A percentile compares a stretch with the other conserved stretches of the same genome.
Conservation (phyloP, 495 filamentous ascomycete species). For the Recurvomyces mirabilis region DNA sequence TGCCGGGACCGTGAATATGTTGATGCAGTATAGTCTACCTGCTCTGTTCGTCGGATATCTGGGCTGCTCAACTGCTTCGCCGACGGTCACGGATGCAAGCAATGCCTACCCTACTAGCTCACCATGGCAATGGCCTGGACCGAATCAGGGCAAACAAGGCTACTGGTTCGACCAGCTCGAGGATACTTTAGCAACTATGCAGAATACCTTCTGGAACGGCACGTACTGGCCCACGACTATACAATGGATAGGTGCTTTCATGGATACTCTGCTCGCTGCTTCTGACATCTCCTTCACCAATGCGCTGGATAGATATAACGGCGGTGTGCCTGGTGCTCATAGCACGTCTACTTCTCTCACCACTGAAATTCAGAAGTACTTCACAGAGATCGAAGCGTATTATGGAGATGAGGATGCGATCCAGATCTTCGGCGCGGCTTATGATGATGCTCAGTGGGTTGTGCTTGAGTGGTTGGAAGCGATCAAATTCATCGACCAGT, state of each 20-base stretch:
- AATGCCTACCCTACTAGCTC: too few species aligned
- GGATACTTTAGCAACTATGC: constrained; percentile 7
- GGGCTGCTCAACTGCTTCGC: too few species aligned
- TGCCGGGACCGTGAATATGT: neutral
- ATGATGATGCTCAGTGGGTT: constrained; percentile 96
- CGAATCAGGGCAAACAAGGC: neutral
- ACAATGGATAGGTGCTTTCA: constrained; percentile 12
- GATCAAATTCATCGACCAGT: constrained; percentile 22
- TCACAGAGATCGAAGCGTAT: constrained; percentile 3
- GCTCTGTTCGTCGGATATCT: too few species aligned
- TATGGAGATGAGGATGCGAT: constrained; percentile 7
- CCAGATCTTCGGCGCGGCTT: constrained; percentile 39
- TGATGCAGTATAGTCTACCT: neutral
- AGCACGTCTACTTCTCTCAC: neutral
- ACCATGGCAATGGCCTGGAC: constrained; percentile 1
- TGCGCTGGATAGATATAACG: neutral
- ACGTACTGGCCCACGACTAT: constrained; percentile 11
- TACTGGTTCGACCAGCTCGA: constrained; percentile 11
- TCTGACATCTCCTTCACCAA: constrained; percentile 5
- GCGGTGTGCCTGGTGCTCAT: neutral
- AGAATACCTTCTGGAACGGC: constrained; percentile 11
- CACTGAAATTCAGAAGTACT: constrained; percentile 3
- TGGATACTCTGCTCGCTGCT: constrained; percentile 8
- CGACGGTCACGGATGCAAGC: too few species aligned
- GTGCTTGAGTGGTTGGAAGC: constrained; percentile 70